Conservation (phyloP, 1,139 yeast genomes). For the Pichia sp. region DNA sequence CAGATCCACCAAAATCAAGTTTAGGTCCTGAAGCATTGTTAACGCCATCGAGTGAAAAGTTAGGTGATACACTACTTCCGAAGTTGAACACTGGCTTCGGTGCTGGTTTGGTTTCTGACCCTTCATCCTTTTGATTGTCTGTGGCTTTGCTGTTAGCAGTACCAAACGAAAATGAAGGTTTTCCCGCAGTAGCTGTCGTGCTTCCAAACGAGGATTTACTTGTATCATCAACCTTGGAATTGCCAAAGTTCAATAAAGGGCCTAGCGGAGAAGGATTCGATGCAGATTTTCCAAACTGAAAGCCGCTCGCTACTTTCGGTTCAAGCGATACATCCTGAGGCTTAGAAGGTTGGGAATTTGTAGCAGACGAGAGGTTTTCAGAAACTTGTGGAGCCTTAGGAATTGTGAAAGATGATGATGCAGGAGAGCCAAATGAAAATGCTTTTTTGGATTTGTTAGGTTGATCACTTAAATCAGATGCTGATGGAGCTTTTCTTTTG, state of each 20-base stretch:
- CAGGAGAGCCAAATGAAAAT: neutral
- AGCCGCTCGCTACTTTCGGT: neutral
- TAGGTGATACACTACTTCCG: neutral
- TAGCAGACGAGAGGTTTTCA: neutral
- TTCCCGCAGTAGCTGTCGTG: neutral
- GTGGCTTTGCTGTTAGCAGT: neutral
- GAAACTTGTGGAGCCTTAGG: neutral
- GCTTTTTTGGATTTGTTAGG: neutral
- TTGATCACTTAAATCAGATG: neutral
- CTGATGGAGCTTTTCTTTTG: neutral
- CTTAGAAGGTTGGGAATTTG: neutral
- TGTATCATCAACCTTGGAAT: neutral
- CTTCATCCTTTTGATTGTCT: neutral
- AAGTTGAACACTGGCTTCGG: neutral
- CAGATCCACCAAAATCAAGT: neutral
- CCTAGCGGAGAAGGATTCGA: neutral
- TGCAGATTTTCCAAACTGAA: conserved; percentile 2
- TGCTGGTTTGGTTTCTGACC: neutral
- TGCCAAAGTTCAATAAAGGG: neutral
- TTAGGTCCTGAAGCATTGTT: conserved; percentile 6
- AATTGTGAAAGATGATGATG: neutral
- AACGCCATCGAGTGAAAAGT: conserved; percentile 4
- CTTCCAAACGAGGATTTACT: neutral
- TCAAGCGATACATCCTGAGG: neutral
- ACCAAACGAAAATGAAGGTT: neutral